Evolutionary conservation across 805 yeast species (phyloP).

Genomic region (Pichia rugopelliculosa): DNA sequence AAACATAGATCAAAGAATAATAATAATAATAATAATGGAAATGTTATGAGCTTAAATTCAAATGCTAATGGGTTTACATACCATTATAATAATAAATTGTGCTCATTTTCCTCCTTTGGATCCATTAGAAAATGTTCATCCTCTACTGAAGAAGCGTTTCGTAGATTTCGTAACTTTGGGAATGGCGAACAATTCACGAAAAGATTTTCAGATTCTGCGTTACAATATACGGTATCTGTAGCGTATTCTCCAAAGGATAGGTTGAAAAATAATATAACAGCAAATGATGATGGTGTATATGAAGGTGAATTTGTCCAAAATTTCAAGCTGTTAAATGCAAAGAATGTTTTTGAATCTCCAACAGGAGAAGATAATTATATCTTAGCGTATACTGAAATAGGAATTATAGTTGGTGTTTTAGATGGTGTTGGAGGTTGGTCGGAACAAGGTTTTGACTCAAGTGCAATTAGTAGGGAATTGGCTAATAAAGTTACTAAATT

Average conservation of each 20-base stretch:
- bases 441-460: slow-evolving; percentile 82
- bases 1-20: slow-evolving; percentile 7
- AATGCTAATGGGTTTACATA: background rate
- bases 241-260: slow-evolving; percentile 73
- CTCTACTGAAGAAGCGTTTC: slow-evolving; percentile 18
- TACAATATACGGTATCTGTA: slow-evolving; percentile 51
- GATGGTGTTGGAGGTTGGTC: slow-evolving; percentile 99
- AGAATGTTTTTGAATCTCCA: slow-evolving; percentile 37
- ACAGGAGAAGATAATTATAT: slow-evolving; percentile 77
- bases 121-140: slow-evolving; percentile 11
- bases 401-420: slow-evolving; percentile 67
- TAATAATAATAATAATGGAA: background rate
- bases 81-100: background rate
- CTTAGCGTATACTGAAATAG: slow-evolving; percentile 37
- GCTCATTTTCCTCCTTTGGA: slow-evolving; percentile 2
- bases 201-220: slow-evolving; percentile 19
- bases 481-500: slow-evolving; percentile 46
- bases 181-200: slow-evolving; percentile 25
- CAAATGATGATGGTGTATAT: slow-evolving; percentile 19
- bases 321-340: slow-evolving; percentile 18
- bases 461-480: slow-evolving; percentile 77
- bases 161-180: slow-evolving; percentile 20
- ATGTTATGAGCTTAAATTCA: background rate
- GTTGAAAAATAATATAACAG: slow-evolving; percentile 32
- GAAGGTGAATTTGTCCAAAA: slow-evolving; percentile 23